phyloP scores from a whole-genome alignment of 495 filamentous ascomycete genomes.

The Xylaria grammica region DNA sequence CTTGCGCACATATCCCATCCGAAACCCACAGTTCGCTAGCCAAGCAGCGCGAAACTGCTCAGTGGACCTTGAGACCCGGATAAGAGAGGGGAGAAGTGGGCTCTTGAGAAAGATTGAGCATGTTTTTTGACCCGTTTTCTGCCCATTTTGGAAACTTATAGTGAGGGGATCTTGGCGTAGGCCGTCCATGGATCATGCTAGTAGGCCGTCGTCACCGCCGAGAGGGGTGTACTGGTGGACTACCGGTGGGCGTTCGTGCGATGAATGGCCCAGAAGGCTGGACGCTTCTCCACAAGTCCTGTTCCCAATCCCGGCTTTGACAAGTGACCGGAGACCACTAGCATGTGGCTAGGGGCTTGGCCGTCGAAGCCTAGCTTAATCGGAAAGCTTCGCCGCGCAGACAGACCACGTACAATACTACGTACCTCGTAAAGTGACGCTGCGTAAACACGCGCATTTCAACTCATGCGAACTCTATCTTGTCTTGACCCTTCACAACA shows the following conservation, averaged over 20 bases:
- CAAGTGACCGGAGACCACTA: not conserved
- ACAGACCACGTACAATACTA: not conserved
- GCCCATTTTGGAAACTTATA: conserved; percentile 25
- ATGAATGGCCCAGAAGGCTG: conserved; percentile 2
- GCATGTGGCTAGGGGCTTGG: conserved; percentile 10
- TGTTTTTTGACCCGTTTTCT: conserved; percentile 37
- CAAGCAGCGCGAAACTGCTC: not conserved
- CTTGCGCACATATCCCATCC: not conserved
- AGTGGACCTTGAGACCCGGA: not conserved
- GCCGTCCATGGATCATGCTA: not conserved
- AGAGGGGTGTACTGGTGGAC: too few species aligned
- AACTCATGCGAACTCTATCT: not conserved
- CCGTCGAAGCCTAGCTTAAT: not conserved
- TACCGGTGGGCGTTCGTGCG: not conserved
- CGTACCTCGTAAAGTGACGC: not conserved
- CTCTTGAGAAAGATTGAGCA: conserved; percentile 40
- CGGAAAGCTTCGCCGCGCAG: not conserved
- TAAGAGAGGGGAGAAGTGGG: conserved; percentile 19
- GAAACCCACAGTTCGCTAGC: not conserved
- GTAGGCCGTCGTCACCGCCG: conserved; percentile 9
- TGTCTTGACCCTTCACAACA: not conserved
- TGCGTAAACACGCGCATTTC: conserved; percentile 11
- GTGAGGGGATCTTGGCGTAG: conserved; percentile 19
- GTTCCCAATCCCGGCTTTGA: not conserved
- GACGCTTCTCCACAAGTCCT: not conserved